phyloP scores from a whole-genome alignment of 2,329 filamentous ascomycete species.

The Seiridium cupressi region DNA sequence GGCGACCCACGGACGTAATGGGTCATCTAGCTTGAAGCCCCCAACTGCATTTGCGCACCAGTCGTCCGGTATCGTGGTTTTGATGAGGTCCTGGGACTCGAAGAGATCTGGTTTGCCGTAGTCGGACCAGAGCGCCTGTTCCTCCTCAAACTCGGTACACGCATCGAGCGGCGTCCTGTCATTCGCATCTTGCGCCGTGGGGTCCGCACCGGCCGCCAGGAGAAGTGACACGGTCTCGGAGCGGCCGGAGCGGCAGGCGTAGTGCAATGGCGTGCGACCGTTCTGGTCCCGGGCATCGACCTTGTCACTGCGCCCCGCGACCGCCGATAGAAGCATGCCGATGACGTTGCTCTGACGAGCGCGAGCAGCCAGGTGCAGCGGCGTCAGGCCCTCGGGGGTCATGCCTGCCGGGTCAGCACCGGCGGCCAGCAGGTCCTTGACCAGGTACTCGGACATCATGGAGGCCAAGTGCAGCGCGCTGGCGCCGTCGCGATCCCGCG shows the following conservation, averaged over 20 bases:
- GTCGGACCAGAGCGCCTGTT: constrained; percentile 4
- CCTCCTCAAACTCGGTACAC: constrained; percentile 14
- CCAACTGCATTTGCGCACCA: background rate
- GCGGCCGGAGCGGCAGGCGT: constrained; percentile 20
- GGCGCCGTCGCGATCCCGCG: constrained; percentile 13
- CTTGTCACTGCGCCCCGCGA: background rate
- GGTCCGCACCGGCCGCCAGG: constrained; percentile 22
- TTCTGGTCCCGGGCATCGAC: background rate
- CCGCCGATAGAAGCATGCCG: constrained; percentile 18
- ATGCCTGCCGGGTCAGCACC: constrained; percentile 31
- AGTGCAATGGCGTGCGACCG: constrained; percentile 18
- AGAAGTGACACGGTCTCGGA: constrained; percentile 24
- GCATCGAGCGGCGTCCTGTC: constrained; percentile 13
- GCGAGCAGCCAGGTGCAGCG: constrained; percentile 38
- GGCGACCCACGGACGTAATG: background rate
- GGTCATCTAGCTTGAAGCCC: background rate
- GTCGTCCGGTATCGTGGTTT: background rate
- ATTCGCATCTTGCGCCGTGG: background rate
- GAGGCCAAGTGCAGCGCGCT: constrained; percentile 23
- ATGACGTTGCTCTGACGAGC: constrained; percentile 31
- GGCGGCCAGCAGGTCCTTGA: constrained; percentile 29
- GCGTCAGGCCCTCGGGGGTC: constrained; percentile 32
- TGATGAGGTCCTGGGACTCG: background rate
- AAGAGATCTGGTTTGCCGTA: background rate
- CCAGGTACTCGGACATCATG: constrained; percentile 15